Conservation (phyloP, 2,329 filamentous ascomycete species). For the Trichophyton simii region DNA sequence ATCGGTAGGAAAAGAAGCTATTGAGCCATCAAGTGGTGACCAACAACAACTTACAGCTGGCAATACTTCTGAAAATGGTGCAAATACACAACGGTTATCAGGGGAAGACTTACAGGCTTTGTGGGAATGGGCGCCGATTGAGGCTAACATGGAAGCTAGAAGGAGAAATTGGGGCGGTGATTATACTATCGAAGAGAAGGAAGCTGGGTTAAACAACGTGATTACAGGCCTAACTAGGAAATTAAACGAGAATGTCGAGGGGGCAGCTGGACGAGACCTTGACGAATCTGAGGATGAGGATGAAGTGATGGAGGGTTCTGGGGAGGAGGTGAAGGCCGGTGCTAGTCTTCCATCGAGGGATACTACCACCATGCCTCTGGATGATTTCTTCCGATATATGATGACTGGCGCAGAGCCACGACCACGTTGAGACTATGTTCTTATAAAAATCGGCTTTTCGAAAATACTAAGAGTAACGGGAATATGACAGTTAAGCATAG, state of each 20-base stretch:
- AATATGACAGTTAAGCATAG: background rate
- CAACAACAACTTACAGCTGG: background rate
- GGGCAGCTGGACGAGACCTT: slow-evolving; percentile 37
- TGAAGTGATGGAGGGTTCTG: slow-evolving; percentile 32
- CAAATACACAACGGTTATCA: slow-evolving; percentile 19
- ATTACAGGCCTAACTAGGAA: slow-evolving; percentile 55
- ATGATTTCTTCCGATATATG: slow-evolving; percentile 40
- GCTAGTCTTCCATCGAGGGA: slow-evolving; percentile 22
- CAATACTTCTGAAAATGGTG: background rate
- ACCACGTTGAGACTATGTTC: background rate
- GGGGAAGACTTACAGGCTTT: slow-evolving; percentile 44
- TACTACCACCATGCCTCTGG: slow-evolving; percentile 29
- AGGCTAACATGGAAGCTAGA: slow-evolving; percentile 35
- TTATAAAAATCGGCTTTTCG: background rate
- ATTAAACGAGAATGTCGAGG: slow-evolving; percentile 43
- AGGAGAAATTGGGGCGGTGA: slow-evolving; percentile 46
- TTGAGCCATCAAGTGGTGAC: slow-evolving; percentile 6
- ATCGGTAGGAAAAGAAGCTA: slow-evolving; percentile 25
- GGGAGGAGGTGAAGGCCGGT: slow-evolving; percentile 24
- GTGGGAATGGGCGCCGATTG: slow-evolving; percentile 46
- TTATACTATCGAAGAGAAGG: slow-evolving; percentile 60
- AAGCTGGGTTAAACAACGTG: slow-evolving; percentile 54
- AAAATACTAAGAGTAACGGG: background rate
- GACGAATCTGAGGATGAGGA: slow-evolving; percentile 43
- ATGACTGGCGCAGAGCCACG: slow-evolving; percentile 32